Evolutionary conservation across 805 yeast genomes (phyloP), one percentile per base, ranked within the genome.

Genomic region (Metschnikowia noctiluminum): DNA sequence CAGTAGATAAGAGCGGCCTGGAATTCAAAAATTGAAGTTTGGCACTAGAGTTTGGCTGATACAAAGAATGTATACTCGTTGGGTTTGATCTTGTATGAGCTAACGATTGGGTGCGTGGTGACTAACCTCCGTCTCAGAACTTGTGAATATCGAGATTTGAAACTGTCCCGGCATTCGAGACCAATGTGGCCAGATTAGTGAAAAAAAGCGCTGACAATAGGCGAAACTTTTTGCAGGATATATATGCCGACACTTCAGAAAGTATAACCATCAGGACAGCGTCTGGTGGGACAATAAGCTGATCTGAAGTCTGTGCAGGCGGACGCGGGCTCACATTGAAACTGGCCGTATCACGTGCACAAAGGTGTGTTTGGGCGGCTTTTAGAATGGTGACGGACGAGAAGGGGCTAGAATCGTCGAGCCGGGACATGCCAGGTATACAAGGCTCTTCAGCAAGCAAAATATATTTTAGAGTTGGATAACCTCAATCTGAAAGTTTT

Each of bases 251-350:
- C 38, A 9, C 32, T 15, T 13, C 36, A 43, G 46, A 30, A 43
- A 43, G 37, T 37, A 30, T 43, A 37, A 43, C 46, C 41, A 35
- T 37, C 14, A 28, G 46, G 41, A 37, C 46, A 21, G 46, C 21
- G 28, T 34, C 36, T n/a, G 21, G 9, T 15, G 11, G 31, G 41
- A 39, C 48, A 35, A 35, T 45, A 7, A 11, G 28, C 40, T 45
- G 49, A 45, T 45, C 49, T 30, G 38, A 45, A 38, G n/a, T n/a
- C n/a, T 44, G 45, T 45, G 46, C 46, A 43, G 46, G 49, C 49
- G 40, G 49, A 43, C 16, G 30, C 13, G 47, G 37, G 45, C 45
- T n/a, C n/a, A n/a, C n/a, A n/a, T n/a, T n/a, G n/a, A n/a, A n/a
- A n/a, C n/a, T n/a, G 45, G 40, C 7, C 3, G 7, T 14, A 35